phyloP scores from a whole-genome alignment of 2,329 filamentous ascomycete genomes.

The Nothophoma quercina region DNA sequence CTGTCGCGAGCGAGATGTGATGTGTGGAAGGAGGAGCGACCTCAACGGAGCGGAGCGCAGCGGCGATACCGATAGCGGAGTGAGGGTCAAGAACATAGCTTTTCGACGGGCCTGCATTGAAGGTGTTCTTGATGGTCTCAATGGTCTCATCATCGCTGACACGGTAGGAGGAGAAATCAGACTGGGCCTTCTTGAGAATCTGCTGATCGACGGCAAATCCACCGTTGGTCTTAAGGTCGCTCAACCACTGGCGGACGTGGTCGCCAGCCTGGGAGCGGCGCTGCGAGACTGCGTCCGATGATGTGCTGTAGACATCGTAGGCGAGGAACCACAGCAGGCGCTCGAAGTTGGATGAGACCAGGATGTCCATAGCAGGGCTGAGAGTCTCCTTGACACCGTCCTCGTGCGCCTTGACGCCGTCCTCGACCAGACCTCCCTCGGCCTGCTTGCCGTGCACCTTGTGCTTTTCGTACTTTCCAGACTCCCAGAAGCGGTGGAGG shows the following conservation, averaged over 20 bases:
- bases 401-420: constrained; percentile 68
- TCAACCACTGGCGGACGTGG: constrained; percentile 80
- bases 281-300: constrained; percentile 51
- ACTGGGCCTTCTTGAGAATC: constrained; percentile 73
- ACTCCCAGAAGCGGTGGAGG: constrained; percentile 92
- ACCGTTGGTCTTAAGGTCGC: constrained; percentile 79
- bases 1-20: constrained; percentile 88
- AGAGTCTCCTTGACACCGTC: constrained; percentile 89
- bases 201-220: constrained; percentile 82
- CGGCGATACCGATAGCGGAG: constrained; percentile 84
- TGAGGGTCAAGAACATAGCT: constrained; percentile 91
- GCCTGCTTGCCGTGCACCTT: constrained; percentile 65
- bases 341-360: constrained; percentile 97
- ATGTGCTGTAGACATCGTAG: constrained; percentile 58
- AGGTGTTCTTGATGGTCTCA: constrained; percentile 56
- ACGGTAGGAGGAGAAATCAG: constrained; percentile 81
- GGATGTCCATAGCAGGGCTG: constrained; percentile 96
- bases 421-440: constrained; percentile 61
- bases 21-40: constrained; percentile 60
- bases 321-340: constrained; percentile 92
- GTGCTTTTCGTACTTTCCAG: constrained; percentile 88
- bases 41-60: constrained; percentile 72
- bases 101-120: constrained; percentile 57
- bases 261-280: constrained; percentile 66
- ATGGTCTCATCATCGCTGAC: constrained; percentile 63